phyloP scores from a whole-genome alignment of 345 rosid species.

The Populus ilicifolia region DNA sequence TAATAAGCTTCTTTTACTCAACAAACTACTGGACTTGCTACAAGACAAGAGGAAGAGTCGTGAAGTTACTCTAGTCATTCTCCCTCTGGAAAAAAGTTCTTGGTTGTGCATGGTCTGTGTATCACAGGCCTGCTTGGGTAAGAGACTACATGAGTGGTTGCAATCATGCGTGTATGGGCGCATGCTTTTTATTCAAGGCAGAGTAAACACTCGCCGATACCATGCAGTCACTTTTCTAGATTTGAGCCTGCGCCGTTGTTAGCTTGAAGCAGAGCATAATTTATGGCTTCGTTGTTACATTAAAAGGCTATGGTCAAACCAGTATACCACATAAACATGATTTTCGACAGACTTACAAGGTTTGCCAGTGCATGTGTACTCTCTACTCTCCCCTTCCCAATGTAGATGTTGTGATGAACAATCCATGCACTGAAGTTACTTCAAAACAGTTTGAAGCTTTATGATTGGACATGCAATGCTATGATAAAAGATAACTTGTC shows the following conservation, averaged over 20 bases:
- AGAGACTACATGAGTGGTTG: not conserved
- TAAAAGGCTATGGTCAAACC: not conserved
- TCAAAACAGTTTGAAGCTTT: not conserved
- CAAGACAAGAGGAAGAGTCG: not conserved
- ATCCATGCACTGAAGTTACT: not conserved
- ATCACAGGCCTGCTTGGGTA: not conserved
- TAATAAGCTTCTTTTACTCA: not conserved
- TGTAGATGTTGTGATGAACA: not conserved
- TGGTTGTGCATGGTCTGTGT: not conserved
- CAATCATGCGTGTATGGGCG: not conserved
- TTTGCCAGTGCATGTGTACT: not conserved
- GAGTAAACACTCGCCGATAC: not conserved
- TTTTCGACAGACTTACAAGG: not conserved
- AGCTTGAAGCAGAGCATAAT: not conserved
- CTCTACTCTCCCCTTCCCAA: not conserved
- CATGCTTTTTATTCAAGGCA: not conserved
- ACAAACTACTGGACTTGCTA: not conserved
- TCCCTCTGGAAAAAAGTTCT: not conserved
- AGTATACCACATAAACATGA: not conserved
- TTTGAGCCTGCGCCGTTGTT: not conserved
- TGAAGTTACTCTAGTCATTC: not conserved
- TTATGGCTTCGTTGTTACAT: not conserved
- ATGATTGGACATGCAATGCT: not conserved
- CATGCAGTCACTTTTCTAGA: not conserved
- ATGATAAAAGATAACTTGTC: not conserved